A percentile compares a stretch with the other conserved stretches of the same genome.
These are phyloP conservation scores for Wickerhamiella bombiphila DNA, from an alignment of 805 yeast species.

Conservation along the genomic window DNA sequence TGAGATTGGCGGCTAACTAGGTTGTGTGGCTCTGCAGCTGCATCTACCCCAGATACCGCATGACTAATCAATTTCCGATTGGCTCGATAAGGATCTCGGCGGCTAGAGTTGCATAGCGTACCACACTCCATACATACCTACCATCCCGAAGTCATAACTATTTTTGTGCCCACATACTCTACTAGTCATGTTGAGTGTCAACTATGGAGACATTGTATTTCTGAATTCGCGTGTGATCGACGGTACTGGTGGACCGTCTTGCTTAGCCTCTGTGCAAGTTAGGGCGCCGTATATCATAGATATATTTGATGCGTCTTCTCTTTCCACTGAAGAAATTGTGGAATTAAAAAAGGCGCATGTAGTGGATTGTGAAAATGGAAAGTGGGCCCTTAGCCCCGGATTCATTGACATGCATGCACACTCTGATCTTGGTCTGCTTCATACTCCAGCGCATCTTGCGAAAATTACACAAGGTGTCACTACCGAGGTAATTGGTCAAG, in stretches of 20 bases:
- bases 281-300: constrained; percentile 2
- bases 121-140: too few species aligned
- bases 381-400: constrained; percentile 8
- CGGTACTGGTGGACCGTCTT: constrained; percentile 7
- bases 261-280: constrained; percentile 4
- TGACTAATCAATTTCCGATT: too few species aligned
- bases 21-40: too few species aligned
- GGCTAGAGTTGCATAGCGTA: too few species aligned
- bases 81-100: too few species aligned
- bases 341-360: constrained; percentile 1
- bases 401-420: constrained; percentile 14
- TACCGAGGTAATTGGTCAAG: constrained; percentile 14
- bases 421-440: constrained; percentile 10
- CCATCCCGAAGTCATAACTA: too few species aligned
- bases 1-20: too few species aligned
- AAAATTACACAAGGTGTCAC: constrained; percentile 13
- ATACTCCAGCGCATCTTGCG: constrained; percentile 11
- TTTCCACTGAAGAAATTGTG: too few species aligned
- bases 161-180: too few species aligned
- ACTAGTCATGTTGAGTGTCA: too few species aligned
- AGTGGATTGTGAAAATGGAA: constrained; percentile 6
- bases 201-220: constrained; percentile 2
- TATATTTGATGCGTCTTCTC: background rate
- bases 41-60: too few species aligned
- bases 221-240: constrained; percentile 6